phyloP scores from a whole-genome alignment of 2,329 filamentous ascomycete genomes.

The Davidsoniella virescens region DNA sequence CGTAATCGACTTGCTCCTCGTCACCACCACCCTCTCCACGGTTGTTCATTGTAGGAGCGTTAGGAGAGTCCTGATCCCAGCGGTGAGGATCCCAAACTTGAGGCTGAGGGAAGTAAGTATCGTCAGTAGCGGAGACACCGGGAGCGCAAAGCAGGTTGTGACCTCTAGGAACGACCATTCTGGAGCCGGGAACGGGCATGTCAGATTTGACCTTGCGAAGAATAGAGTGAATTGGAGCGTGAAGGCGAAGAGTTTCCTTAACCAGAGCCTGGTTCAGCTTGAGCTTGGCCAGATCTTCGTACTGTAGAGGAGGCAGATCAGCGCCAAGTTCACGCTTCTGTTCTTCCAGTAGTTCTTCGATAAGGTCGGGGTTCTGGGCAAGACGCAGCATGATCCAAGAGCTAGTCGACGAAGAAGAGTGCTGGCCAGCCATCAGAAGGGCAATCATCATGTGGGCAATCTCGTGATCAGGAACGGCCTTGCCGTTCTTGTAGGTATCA shows the following conservation, averaged over 20 bases:
- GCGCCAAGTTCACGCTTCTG: constrained; percentile 58
- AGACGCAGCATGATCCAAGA: constrained; percentile 76
- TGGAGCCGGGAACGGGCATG: constrained; percentile 68
- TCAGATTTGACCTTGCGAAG: constrained; percentile 82
- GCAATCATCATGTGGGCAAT: constrained; percentile 91
- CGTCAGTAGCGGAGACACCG: constrained; percentile 58
- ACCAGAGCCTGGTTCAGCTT: constrained; percentile 71
- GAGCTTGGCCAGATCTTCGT: constrained; percentile 63
- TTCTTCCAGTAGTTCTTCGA: constrained; percentile 70
- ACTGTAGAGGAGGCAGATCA: constrained; percentile 57
- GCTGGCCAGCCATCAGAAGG: constrained; percentile 79
- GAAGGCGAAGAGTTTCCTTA: constrained; percentile 80
- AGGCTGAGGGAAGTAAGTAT: constrained; percentile 67
- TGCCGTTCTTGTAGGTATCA: constrained; percentile 70
- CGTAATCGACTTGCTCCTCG: constrained; percentile 76
- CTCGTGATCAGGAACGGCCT: constrained; percentile 62
- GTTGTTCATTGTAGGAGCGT: constrained; percentile 29
- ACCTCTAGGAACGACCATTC: constrained; percentile 63
- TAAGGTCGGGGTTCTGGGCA: constrained; percentile 58
- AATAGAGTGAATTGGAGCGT: constrained; percentile 89
- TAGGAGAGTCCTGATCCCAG: constrained; percentile 55
- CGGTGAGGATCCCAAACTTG: constrained; percentile 77
- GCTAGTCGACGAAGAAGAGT: constrained; percentile 70
- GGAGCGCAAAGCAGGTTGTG: constrained; percentile 76
- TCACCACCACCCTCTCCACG: constrained; percentile 37